A percentile compares a stretch with the other conserved stretches of the same genome.
phyloP scores from a whole-genome alignment of 371 early-diverging fungal species.

The Smittium mucronatum region DNA sequence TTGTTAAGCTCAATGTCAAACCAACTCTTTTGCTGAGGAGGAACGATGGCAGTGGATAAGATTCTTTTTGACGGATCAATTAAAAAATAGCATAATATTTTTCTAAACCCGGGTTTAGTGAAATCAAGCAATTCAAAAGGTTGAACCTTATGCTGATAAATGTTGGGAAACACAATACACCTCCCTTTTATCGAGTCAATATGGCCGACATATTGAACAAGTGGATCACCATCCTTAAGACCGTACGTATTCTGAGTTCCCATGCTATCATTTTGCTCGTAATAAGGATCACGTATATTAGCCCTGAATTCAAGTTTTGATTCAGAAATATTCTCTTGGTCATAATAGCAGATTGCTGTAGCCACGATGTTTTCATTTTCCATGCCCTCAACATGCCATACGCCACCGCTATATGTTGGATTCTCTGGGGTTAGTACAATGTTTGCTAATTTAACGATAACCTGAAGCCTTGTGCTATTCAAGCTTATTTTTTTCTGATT shows the following conservation, averaged over 20 bases:
- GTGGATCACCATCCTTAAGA: conserved; percentile 12
- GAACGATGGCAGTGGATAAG: conserved; percentile 4
- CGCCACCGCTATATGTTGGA: conserved; percentile 38
- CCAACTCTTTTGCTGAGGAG: conserved; percentile 8
- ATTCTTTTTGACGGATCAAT: conserved; percentile 5
- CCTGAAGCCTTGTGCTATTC: conserved; percentile 36
- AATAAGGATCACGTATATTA: conserved; percentile 16
- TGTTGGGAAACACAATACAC: conserved; percentile 47
- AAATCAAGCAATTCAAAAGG: conserved; percentile 6
- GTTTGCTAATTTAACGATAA: conserved; percentile 49
- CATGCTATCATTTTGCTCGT: conserved; percentile 19
- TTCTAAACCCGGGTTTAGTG: conserved; percentile 10
- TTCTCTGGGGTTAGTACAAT: conserved; percentile 44
- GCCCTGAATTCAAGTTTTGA: conserved; percentile 33
- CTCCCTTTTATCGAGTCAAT: not conserved
- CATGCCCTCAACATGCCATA: conserved; percentile 55
- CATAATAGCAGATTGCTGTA: conserved; percentile 45
- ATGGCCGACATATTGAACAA: not conserved
- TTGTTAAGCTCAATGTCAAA: not conserved
- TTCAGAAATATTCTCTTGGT: conserved; percentile 41
- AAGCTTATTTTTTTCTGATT: conserved; percentile 14
- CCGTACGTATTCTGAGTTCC: conserved; percentile 13
- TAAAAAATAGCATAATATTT: conserved; percentile 11
- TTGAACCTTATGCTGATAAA: conserved; percentile 38
- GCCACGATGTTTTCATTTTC: conserved; percentile 45